These are phyloP conservation scores for Termitomyces sp. DNA, from an alignment of 768 basidiomycete genomes.

Conservation along the genomic window DNA sequence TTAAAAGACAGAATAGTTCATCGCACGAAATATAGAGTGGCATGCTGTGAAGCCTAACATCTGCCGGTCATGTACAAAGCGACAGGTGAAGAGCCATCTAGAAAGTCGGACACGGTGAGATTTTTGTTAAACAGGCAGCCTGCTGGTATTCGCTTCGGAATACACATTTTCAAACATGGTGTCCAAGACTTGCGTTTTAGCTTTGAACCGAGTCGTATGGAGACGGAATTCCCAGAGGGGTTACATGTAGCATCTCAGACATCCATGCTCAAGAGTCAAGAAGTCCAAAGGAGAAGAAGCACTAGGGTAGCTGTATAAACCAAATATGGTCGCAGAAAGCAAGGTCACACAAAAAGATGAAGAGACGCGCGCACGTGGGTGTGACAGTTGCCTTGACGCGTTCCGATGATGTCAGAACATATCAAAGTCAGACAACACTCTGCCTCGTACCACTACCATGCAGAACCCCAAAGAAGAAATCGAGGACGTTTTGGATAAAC, in stretches of 20 bases:
- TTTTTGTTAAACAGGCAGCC: background rate
- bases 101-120: background rate
- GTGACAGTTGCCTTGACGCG: background rate
- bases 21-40: background rate
- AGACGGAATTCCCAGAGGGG: too few species aligned
- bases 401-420: background rate
- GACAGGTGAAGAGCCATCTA: background rate
- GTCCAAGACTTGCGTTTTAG: background rate
- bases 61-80: background rate
- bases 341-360: background rate
- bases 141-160: background rate
- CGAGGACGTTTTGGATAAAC: slow-evolving; percentile 30
- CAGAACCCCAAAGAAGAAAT: slow-evolving; percentile 53
- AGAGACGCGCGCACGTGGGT: slow-evolving; percentile 1
- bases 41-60: background rate
- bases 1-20: background rate
- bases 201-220: background rate
- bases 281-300: background rate
- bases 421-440: background rate
- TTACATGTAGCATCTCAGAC: too few species aligned
- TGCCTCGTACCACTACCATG: slow-evolving; percentile 31
- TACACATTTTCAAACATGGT: too few species aligned
- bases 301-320: background rate
- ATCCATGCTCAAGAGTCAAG: background rate
- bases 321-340: too few species aligned